Percentiles rank a stretch among this genome's conserved stretches.
These are phyloP conservation scores for Colletotrichum shisoi DNA, from an alignment of 2,329 filamentous ascomycete genomes.

Conservation along the genomic window DNA sequence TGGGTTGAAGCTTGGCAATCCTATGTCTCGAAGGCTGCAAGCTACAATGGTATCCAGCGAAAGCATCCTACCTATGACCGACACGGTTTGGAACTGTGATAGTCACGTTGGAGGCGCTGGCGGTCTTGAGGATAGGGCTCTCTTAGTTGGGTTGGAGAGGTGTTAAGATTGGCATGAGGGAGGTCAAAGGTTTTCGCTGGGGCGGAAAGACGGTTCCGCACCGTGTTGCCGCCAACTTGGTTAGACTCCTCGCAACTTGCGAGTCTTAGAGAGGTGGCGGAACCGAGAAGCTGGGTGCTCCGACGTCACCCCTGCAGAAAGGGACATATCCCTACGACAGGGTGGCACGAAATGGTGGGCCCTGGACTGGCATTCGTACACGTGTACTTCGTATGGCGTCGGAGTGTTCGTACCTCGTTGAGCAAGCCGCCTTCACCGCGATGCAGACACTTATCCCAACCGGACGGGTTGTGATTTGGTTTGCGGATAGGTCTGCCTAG, in stretches of 20 bases:
- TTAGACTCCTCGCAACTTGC: slow-evolving; percentile 14
- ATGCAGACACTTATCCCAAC: background rate
- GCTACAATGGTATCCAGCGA: background rate
- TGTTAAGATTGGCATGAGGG: too few species aligned
- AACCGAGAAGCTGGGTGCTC: slow-evolving; percentile 32
- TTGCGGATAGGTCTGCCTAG: background rate
- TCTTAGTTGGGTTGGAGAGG: too few species aligned
- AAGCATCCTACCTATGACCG: background rate
- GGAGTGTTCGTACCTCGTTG: background rate
- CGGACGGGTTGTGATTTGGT: slow-evolving; percentile 4
- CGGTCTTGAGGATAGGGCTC: background rate
- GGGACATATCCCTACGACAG: slow-evolving; percentile 2
- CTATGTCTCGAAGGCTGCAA: background rate
- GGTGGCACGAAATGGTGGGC: background rate
- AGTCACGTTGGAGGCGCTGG: background rate
- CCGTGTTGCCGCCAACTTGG: slow-evolving; percentile 9
- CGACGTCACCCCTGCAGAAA: slow-evolving; percentile 27
- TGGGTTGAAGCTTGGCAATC: background rate
- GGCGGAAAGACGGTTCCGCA: background rate
- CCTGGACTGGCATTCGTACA: background rate
- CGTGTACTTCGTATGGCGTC: background rate
- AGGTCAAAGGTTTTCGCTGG: background rate
- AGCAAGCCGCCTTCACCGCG: background rate
- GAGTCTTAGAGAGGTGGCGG: slow-evolving; percentile 14
- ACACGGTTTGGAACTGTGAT: background rate